phyloP scores from a whole-genome alignment of 1,284 basidiomycete species.

The Boletus mariae region DNA sequence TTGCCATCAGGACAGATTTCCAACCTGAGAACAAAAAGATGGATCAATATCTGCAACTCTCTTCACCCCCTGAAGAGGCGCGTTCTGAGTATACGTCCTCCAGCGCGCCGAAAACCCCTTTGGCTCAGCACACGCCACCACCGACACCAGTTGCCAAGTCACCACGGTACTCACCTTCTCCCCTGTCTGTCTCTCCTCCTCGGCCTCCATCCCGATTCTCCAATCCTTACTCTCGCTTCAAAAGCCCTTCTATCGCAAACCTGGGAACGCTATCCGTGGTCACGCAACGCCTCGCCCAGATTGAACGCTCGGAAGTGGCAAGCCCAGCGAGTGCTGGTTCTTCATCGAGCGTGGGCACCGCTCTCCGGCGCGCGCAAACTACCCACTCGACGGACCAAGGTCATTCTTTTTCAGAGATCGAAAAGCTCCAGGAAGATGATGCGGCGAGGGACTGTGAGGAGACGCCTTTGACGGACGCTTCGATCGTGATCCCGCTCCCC shows the following conservation, averaged over 20 bases:
- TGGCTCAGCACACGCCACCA: conserved; percentile 12
- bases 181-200: conserved; percentile 27
- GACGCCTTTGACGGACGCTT: conserved; percentile 26
- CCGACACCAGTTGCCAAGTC: conserved; percentile 27
- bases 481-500: conserved; percentile 28
- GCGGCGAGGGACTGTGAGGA: not conserved
- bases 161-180: conserved; percentile 13
- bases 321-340: conserved; percentile 23
- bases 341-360: conserved; percentile 29
- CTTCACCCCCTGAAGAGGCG: conserved; percentile 16
- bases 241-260: conserved; percentile 51
- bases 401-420: conserved; percentile 23
- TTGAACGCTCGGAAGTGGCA: conserved; percentile 33
- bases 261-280: conserved; percentile 50
- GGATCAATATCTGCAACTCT: conserved; percentile 3
- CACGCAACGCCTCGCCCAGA: conserved; percentile 48
- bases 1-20: conserved; percentile 22
- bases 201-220: conserved; percentile 23
- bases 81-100: conserved; percentile 31
- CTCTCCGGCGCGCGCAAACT: conserved; percentile 28
- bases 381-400: conserved; percentile 9
- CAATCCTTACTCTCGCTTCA: conserved; percentile 31
- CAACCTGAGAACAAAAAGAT: not conserved
- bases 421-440: conserved; percentile 20
- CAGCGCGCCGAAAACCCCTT: conserved; percentile 15